Evolutionary conservation across 1,139 yeast genomes (phyloP).

Genomic region (Pichia sp.): DNA sequence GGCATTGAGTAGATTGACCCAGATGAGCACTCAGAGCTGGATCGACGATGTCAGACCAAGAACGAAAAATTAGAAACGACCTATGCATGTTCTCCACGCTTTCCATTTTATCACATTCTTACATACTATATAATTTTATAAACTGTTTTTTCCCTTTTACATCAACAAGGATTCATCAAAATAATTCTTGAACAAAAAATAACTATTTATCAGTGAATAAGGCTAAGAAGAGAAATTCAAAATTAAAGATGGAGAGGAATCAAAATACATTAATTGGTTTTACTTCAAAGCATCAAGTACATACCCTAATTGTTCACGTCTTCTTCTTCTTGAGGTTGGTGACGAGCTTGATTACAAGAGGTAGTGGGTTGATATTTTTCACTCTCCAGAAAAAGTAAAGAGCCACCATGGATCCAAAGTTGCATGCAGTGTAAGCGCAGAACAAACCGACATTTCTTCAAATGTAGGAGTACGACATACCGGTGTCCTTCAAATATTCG

Average conservation of each 20-base stretch:
- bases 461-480: constrained; percentile 43
- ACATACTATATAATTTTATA: not conserved
- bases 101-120: not conserved
- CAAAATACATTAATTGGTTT: not conserved
- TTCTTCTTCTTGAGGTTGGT: too few relatives aligned
- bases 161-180: too few relatives aligned
- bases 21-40: constrained; percentile 95
- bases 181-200: not conserved
- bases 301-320: too few relatives aligned
- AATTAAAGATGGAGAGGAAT: not conserved
- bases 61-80: not conserved
- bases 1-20: constrained; percentile 83
- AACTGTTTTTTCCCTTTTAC: not conserved
- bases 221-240: too few relatives aligned
- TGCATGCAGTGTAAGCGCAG: constrained; percentile 54
- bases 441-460: constrained; percentile 68
- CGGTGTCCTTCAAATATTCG: constrained; percentile 45
- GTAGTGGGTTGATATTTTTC: constrained; percentile 4
- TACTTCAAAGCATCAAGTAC: too few relatives aligned
- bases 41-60: constrained; percentile 41
- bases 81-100: not conserved
- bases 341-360: not conserved
- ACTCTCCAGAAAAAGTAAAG: constrained; percentile 16
- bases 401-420: constrained; percentile 28
- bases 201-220: too few relatives aligned